These are phyloP conservation scores for Monilinia polystroma DNA, from an alignment of 2,329 filamentous ascomycete genomes.

Conservation along the genomic window DNA sequence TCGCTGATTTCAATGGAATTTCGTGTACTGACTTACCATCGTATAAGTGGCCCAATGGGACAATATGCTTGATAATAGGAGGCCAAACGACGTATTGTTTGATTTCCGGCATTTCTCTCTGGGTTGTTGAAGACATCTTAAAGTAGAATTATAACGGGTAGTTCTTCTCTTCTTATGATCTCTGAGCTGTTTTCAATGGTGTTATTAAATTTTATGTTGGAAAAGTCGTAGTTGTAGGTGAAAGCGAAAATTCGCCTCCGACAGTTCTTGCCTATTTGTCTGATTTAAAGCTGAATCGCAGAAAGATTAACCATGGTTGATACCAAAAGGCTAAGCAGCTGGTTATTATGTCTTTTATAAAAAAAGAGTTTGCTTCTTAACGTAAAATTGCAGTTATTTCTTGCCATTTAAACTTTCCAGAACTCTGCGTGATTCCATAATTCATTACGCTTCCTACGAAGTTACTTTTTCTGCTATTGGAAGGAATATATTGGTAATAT, in stretches of 20 bases:
- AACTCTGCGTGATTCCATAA: background rate
- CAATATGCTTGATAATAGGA: constrained; percentile 17
- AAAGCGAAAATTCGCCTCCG: constrained; percentile 10
- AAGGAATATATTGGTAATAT: background rate
- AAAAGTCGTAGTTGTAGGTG: background rate
- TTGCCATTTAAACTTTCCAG: background rate
- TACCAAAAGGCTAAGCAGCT: background rate
- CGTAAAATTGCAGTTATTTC: background rate
- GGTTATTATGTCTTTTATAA: too few relatives aligned
- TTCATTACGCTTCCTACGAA: background rate
- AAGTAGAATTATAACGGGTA: background rate
- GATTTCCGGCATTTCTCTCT: constrained; percentile 1
- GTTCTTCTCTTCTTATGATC: background rate
- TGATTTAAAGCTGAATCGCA: constrained; percentile 2
- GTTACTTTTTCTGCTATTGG: background rate
- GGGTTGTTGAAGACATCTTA: constrained; percentile 5
- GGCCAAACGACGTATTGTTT: constrained; percentile 21
- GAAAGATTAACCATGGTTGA: constrained; percentile 1
- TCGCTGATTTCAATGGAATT: background rate
- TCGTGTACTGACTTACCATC: constrained; percentile 24
- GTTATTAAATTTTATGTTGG: too few relatives aligned
- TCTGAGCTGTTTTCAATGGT: background rate
- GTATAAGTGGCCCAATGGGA: constrained; percentile 25
- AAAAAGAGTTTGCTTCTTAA: background rate
- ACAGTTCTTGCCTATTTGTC: constrained; percentile 1